Evolutionary conservation across 768 basidiomycete genomes (phyloP).

Genomic region (Mycena capillaripes): DNA sequence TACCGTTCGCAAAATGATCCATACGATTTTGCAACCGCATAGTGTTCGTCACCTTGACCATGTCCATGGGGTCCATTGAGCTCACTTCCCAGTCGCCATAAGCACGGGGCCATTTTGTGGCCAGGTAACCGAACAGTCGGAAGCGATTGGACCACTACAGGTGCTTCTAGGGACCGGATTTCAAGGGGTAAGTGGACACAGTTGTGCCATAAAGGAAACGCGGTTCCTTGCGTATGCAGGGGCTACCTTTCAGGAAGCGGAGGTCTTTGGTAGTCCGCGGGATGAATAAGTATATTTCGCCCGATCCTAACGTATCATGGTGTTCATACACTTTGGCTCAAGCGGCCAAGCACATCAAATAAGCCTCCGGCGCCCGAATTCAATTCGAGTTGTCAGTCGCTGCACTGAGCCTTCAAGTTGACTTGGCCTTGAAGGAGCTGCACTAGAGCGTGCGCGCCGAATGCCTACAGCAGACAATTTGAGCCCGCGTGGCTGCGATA

Average conservation of each 20-base stretch:
- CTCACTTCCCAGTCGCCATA: not conserved
- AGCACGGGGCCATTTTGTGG: not conserved
- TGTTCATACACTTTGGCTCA: too few relatives aligned
- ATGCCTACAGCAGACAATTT: too few relatives aligned
- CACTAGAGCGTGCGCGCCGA: too few relatives aligned
- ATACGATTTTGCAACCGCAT: slow-evolving; percentile 32
- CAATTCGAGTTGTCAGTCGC: too few relatives aligned
- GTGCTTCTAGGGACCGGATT: slow-evolving; percentile 10
- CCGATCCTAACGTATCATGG: not conserved
- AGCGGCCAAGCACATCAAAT: too few relatives aligned
- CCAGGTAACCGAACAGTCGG: slow-evolving; percentile 22
- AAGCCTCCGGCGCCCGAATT: too few relatives aligned
- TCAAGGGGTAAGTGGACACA: not conserved
- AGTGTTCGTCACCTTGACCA: slow-evolving; percentile 1
- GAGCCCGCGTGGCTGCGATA: too few relatives aligned
- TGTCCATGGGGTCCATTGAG: slow-evolving; percentile 1
- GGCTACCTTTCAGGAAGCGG: too few relatives aligned
- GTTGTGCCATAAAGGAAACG: not conserved
- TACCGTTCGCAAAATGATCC: slow-evolving; percentile 35
- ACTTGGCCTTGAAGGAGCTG: too few relatives aligned
- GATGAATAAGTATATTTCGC: not conserved
- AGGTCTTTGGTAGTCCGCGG: too few relatives aligned
- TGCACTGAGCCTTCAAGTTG: too few relatives aligned
- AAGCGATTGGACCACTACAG: slow-evolving; percentile 4
- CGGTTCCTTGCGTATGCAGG: not conserved